Percentiles rank a stretch among this genome's conserved stretches.
Evolutionary conservation across 1,284 basidiomycete genomes (phyloP).

Genomic region (Blastosporella zonata): DNA sequence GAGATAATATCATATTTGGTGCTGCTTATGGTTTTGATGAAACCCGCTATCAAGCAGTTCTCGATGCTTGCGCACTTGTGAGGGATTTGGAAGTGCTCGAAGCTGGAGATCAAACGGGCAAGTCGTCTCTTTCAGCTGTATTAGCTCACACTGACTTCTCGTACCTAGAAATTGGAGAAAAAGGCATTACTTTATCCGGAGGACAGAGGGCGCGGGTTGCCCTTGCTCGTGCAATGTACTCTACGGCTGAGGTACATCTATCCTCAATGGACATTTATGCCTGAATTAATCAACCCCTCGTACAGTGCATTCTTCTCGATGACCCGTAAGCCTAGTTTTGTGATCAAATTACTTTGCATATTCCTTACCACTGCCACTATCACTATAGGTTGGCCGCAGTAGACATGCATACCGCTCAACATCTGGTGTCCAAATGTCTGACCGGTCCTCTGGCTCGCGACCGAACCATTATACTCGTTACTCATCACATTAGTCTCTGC

Average conservation of each 20-base stretch:
- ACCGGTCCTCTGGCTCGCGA: conserved; percentile 58
- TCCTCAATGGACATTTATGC: neutral
- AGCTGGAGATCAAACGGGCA: conserved; percentile 80
- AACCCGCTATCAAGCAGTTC: conserved; percentile 65
- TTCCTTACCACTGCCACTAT: neutral
- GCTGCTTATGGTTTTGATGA: conserved; percentile 63
- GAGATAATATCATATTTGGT: conserved; percentile 82
- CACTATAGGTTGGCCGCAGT: conserved; percentile 72
- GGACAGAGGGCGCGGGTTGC: conserved; percentile 81
- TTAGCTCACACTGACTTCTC: neutral
- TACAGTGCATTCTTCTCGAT: conserved; percentile 76
- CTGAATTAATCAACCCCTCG: conserved; percentile 19
- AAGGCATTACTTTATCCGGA: conserved; percentile 76
- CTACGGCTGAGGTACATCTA: conserved; percentile 49
- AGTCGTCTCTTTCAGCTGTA: conserved; percentile 2
- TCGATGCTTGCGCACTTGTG: conserved; percentile 78
- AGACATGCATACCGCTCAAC: conserved; percentile 85
- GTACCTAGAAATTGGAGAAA: conserved; percentile 65
- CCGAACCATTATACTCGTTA: conserved; percentile 80
- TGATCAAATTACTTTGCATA: neutral
- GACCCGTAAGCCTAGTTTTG: conserved; percentile 55
- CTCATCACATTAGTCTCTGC: conserved; percentile 80
- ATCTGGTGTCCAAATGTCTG: conserved; percentile 64
- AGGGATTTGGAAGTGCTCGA: conserved; percentile 75
- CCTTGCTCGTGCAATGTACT: conserved; percentile 65